phyloP scores from a whole-genome alignment of 345 rosid genomes.

The Gossypium herbaceum region DNA sequence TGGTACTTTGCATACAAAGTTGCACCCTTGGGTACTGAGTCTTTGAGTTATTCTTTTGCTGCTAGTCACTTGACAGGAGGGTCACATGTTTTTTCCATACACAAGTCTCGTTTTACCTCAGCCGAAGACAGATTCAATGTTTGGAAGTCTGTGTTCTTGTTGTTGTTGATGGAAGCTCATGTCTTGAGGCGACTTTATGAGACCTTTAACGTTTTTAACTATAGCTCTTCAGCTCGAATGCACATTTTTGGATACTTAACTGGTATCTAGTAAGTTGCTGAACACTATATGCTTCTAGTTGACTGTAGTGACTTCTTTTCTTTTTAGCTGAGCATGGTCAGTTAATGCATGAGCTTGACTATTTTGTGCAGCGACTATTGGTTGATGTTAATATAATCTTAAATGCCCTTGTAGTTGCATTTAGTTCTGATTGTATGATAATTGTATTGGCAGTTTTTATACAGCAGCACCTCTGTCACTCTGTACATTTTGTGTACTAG shows the following conservation, averaged over 20 bases:
- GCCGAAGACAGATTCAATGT: constrained; percentile 17
- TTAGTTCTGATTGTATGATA: background rate
- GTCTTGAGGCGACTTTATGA: constrained; percentile 18
- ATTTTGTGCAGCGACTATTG: background rate
- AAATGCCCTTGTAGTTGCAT: background rate
- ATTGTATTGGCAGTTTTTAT: constrained; percentile 21
- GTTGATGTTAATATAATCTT: background rate
- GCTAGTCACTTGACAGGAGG: constrained; percentile 11
- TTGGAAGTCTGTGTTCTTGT: constrained; percentile 17
- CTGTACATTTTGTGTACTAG: constrained; percentile 9
- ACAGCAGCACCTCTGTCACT: constrained; percentile 21
- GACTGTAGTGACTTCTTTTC: background rate
- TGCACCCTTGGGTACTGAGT: constrained; percentile 5
- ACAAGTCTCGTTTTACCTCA: constrained; percentile 13
- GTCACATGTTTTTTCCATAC: background rate
- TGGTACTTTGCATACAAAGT: constrained; percentile 28
- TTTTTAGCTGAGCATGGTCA: background rate
- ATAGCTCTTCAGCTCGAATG: constrained; percentile 19
- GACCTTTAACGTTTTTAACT: constrained; percentile 13
- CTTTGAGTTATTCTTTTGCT: constrained; percentile 9
- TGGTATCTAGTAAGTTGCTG: constrained; percentile 17
- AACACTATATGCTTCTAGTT: background rate
- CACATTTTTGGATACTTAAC: constrained; percentile 19
- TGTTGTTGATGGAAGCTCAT: constrained; percentile 19
- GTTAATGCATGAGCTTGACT: background rate